Base-by-base conservation (phyloP, 225 moss, liverwort and hornwort species). In the Pseudoscleropodium purum region DNA sequence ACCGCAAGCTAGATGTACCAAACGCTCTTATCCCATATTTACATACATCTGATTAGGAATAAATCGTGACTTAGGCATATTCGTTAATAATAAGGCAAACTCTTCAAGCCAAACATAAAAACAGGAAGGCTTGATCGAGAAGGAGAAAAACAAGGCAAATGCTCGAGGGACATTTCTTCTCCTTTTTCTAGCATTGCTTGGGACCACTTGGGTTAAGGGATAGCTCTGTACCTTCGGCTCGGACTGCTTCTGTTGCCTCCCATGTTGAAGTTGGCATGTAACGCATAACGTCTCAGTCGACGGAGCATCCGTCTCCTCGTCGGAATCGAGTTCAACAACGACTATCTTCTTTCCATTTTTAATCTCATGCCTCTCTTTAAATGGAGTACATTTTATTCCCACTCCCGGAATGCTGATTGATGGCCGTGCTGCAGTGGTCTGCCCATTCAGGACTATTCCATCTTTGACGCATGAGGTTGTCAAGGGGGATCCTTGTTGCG, bases 291-390 rank as follows among this genome's bases (percentile, higher is more conserved):
- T 39, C 30, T 60, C 60, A 19, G 60, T 56, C 80, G 29, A 60
- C 25, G 76, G 79, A 63, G 56, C 51, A 27, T 91, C 90, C 47
- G 69, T 33, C n/a, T 94, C 94, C 24, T 93, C 90, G 59, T 94
- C 94, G 60, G 93, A 92, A 84, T 93, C 88, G n/a, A 94, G 94
- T 81, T 92, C 94, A 24, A 93, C 86, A 72, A 94, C 82, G 12
- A 91, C 87, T 63, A 88, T 68, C 39, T 61, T 11, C 77, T 90
- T 84, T 82, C 94, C 94, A 84, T 88, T 86, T 25, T 67, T 86
- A 67, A 86, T 69, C 86, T 87, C 93, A 57, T 84, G 72, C 65
- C 92, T 88, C 88, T 93, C 92, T 79, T 80, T 92, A 29, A 85
- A 36, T 69, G 81, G 41, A 65, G 84, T 80, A 81, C 57, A 39